Percentiles rank a stretch among this genome's conserved stretches.
phyloP scores from a whole-genome alignment of 345 rosid genomes.

The Conringia planisiliqua region DNA sequence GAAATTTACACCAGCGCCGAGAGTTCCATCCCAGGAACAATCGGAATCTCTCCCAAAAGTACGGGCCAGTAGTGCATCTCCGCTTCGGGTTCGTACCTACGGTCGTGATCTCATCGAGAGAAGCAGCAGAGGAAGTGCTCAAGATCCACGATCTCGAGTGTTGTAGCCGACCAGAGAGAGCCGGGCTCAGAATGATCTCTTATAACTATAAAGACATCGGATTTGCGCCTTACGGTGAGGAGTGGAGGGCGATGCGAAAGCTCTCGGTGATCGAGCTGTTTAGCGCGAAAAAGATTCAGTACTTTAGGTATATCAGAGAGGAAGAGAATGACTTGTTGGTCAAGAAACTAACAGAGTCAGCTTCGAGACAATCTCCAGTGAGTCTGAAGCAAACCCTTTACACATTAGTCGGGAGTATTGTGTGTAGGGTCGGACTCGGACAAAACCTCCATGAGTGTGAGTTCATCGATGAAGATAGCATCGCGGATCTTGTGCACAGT shows the following conservation, averaged over 20 bases:
- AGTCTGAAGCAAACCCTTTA: not conserved
- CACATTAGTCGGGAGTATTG: not conserved
- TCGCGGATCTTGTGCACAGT: not conserved
- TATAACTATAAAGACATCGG: not conserved
- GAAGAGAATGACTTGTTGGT: not conserved
- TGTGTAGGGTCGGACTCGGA: not conserved
- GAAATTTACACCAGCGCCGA: not conserved
- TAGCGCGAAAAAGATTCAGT: not conserved
- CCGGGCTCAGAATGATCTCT: not conserved
- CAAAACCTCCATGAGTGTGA: conserved; percentile 13
- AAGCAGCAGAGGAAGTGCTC: not conserved
- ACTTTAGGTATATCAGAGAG: not conserved
- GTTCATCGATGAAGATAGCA: not conserved
- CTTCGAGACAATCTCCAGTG: not conserved
- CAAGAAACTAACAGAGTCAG: not conserved
- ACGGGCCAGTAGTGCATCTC: not conserved
- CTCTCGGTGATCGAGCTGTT: not conserved
- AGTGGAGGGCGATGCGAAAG: not conserved
- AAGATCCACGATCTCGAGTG: not conserved
- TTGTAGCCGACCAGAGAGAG: not conserved
- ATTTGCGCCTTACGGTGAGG: not conserved
- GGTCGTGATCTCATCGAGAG: not conserved
- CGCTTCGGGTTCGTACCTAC: not conserved
- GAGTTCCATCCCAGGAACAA: not conserved
- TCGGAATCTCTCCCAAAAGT: not conserved